Percentiles rank a stretch among this genome's conserved stretches.
Conservation (phyloP, 1,139 yeast genomes). For the Saccharomycopsis crataegensis region DNA sequence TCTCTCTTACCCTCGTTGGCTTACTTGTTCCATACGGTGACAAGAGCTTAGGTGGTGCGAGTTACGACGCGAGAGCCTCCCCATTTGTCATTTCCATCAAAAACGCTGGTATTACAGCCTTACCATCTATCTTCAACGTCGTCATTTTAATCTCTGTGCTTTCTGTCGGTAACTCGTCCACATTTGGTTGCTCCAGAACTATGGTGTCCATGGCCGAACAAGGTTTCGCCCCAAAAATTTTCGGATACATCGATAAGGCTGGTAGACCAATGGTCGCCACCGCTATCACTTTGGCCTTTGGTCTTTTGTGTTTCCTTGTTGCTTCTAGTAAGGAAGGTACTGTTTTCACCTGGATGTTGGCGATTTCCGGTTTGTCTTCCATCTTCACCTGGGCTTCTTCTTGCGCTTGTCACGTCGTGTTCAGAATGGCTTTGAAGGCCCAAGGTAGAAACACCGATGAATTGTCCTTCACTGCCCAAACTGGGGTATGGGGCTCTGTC, state of each 20-base stretch:
- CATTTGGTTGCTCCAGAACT: constrained; percentile 60
- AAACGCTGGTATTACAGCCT: constrained; percentile 40
- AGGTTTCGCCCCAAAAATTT: constrained; percentile 52
- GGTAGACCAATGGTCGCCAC: constrained; percentile 63
- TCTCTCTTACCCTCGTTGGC: constrained; percentile 56
- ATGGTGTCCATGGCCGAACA: constrained; percentile 59
- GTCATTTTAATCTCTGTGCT: constrained; percentile 51
- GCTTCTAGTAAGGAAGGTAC: constrained; percentile 51
- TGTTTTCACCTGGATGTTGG: constrained; percentile 61
- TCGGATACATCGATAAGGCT: constrained; percentile 51
- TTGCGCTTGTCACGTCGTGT: constrained; percentile 51
- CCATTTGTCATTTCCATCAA: constrained; percentile 46
- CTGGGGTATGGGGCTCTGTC: constrained; percentile 50
- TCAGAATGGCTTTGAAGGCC: constrained; percentile 48
- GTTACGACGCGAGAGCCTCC: constrained; percentile 45
- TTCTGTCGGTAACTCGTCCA: constrained; percentile 63
- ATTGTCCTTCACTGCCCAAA: constrained; percentile 46
- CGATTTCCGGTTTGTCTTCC: constrained; percentile 59
- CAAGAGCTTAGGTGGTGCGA: constrained; percentile 39
- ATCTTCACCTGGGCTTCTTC: constrained; percentile 64
- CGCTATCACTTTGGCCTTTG: constrained; percentile 42
- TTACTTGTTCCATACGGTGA: constrained; percentile 62
- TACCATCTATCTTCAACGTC: constrained; percentile 45
- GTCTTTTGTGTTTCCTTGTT: constrained; percentile 53
- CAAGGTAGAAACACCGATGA: constrained; percentile 49